phyloP scores from a whole-genome alignment of 495 filamentous ascomycete species.

The Penicillium ochrochloron region DNA sequence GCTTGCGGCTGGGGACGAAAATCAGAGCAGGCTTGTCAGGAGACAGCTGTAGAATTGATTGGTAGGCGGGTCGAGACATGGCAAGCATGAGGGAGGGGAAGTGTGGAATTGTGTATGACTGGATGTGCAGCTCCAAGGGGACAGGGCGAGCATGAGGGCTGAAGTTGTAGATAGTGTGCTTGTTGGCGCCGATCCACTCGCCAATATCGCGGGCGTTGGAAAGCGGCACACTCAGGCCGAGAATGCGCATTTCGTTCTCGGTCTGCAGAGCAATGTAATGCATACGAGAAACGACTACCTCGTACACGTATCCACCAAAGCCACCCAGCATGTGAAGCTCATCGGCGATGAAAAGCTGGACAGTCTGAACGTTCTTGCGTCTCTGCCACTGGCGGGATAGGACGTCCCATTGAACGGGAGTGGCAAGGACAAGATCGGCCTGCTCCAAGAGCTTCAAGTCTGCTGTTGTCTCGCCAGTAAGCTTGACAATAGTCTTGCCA shows the following conservation, averaged over 20 bases:
- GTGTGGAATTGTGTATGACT: slow-evolving; percentile 94
- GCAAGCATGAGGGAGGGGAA: slow-evolving; percentile 98
- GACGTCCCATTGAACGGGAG: slow-evolving; percentile 93
- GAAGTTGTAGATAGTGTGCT: slow-evolving; percentile 99
- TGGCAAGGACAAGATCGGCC: slow-evolving; percentile 91
- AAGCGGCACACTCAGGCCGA: slow-evolving; percentile 90
- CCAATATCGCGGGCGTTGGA: slow-evolving; percentile 92
- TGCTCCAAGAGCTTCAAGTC: slow-evolving; percentile 88
- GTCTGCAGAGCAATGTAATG: slow-evolving; percentile 92
- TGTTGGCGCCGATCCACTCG: slow-evolving; percentile 98
- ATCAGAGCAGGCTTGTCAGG: slow-evolving; percentile 85
- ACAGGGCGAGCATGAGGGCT: slow-evolving; percentile 87
- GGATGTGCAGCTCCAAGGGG: slow-evolving; percentile 90
- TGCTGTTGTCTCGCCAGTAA: slow-evolving; percentile 89
- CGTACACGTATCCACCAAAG: slow-evolving; percentile 86
- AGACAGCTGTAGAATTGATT: slow-evolving; percentile 82
- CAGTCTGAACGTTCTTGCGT: slow-evolving; percentile 89
- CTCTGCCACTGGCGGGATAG: slow-evolving; percentile 95
- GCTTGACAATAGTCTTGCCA: slow-evolving; percentile 90
- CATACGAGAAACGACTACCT: slow-evolving; percentile 96
- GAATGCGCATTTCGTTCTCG: slow-evolving; percentile 80
- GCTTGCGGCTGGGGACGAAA: slow-evolving; percentile 92
- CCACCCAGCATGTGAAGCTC: slow-evolving; percentile 97
- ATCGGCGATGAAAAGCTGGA: slow-evolving; percentile 93
- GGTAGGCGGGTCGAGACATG: slow-evolving; percentile 93